Conservation (phyloP, 352 stramenopile genomes). For the Phytopythium sindhum region DNA sequence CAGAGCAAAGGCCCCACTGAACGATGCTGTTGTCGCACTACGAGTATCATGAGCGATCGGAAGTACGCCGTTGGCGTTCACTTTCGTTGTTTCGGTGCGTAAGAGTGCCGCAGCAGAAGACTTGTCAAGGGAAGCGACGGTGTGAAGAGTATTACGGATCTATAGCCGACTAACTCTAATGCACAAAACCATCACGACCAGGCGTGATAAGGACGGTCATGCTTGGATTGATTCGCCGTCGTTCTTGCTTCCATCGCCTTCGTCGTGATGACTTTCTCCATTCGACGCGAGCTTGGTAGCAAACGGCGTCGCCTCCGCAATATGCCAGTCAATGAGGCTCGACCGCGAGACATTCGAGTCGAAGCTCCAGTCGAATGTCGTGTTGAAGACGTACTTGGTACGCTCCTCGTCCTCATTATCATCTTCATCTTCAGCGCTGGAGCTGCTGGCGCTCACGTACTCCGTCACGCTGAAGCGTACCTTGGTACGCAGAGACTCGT, state of each 20-base stretch:
- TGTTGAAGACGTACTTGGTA: constrained; percentile 20
- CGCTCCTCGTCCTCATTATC: constrained; percentile 11
- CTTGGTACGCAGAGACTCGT: constrained; percentile 36
- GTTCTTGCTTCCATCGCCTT: neutral
- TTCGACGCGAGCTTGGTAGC: constrained; percentile 13
- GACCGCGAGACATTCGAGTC: constrained; percentile 37
- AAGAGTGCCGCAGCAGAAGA: too few species aligned
- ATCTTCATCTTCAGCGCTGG: neutral
- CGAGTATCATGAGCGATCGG: too few species aligned
- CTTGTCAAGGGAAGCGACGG: too few species aligned
- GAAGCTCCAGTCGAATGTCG: constrained; percentile 41
- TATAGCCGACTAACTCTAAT: too few species aligned
- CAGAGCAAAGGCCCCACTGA: too few species aligned
- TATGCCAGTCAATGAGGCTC: constrained; percentile 34
- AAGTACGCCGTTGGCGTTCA: too few species aligned
- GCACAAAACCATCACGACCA: too few species aligned
- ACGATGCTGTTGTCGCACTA: too few species aligned
- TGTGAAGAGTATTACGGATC: too few species aligned
- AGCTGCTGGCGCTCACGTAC: constrained; percentile 15
- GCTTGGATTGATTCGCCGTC: neutral
- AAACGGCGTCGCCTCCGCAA: constrained; percentile 31
- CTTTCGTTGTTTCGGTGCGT: too few species aligned
- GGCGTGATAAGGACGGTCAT: neutral
- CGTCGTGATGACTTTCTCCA: constrained; percentile 3
- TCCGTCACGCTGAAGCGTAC: constrained; percentile 35